Evolutionary conservation across 1,139 yeast species (phyloP).

Genomic region (Hyphopichia khmerensis): DNA sequence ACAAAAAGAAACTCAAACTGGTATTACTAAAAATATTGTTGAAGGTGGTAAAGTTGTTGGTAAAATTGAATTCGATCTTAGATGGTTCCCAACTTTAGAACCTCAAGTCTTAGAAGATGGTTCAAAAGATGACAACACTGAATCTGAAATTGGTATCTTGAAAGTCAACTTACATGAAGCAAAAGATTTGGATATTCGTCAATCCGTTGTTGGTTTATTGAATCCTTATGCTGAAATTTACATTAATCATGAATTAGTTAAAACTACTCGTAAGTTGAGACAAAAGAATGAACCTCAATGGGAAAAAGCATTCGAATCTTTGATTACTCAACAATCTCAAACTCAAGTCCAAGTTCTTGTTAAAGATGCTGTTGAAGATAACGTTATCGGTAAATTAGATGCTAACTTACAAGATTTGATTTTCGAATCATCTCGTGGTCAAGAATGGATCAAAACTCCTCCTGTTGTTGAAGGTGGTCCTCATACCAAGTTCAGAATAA

Average conservation of each 20-base stretch:
- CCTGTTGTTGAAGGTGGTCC: conserved; percentile 32
- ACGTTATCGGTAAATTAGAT: conserved; percentile 52
- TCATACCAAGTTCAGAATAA: conserved; percentile 50
- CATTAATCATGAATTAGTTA: conserved; percentile 53
- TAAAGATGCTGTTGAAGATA: conserved; percentile 53
- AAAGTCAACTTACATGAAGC: conserved; percentile 73
- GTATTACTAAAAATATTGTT: conserved; percentile 33
- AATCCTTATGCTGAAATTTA: conserved; percentile 71
- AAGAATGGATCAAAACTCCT: conserved; percentile 48
- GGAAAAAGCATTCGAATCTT: conserved; percentile 61
- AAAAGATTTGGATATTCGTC: conserved; percentile 61
- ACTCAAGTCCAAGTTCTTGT: conserved; percentile 55
- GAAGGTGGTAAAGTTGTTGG: conserved; percentile 63
- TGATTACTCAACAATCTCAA: conserved; percentile 58
- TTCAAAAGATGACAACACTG: conserved; percentile 46
- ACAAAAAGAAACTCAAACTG: conserved; percentile 46
- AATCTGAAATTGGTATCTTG: conserved; percentile 68
- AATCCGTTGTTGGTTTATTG: conserved; percentile 66
- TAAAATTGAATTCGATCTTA: conserved; percentile 56
- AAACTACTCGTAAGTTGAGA: conserved; percentile 59
- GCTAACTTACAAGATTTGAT: conserved; percentile 55
- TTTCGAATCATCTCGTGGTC: conserved; percentile 53
- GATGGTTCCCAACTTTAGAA: conserved; percentile 60
- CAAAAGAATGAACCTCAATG: conserved; percentile 71
- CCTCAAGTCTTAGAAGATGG: conserved; percentile 51